Base-by-base conservation (phyloP, 2,329 filamentous ascomycete genomes). In the Drechslerella dactyloides region DNA sequence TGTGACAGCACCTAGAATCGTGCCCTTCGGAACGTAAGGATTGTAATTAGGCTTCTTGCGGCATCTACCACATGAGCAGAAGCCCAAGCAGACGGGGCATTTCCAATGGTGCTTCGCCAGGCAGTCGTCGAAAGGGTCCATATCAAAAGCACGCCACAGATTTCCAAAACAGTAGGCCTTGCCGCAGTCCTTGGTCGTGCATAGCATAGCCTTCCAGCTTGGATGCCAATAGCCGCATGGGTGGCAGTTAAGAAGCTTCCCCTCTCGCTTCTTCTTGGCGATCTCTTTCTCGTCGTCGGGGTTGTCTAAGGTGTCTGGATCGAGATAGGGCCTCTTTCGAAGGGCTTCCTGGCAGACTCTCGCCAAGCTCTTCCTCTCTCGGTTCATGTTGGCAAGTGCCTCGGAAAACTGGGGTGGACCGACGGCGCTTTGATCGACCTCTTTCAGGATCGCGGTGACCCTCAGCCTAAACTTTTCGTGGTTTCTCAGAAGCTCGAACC, bases 261-360 rank as follows among this genome's bases (percentile, higher is more conserved):
- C 85, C 70, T 82, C 62, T 80, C 69, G 84, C 74, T 78, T 84
- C 79, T 78, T 84, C 77, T 78, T 80, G 1, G 78, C 75, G 23
- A 76, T 76, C 48, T 77, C 76, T 21, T 81, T 80, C 1, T 81
- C 79, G 8, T 82, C 81, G 10, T 82, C 79, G 27, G 82, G 37
- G 80, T 97, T 91, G 19, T 89, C 89, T 19, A 66, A 62, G 1
- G 52, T 60, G 40, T 73, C 57, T 13, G 69, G 69, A 19, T 77
- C 75, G 21, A 73, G 69, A 84, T 89, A 97, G 0, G 93, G 93
- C 35, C 94, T 85, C 59, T 85, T 82, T 74, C 85, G 87, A 15
- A 97, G 82, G 76, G 96, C 91, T 75, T 96, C 90, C 78, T 97
- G 93, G 78, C 93, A 97, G n/a, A 97, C 88, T 76, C 97, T 89